Conservation (phyloP, 2,329 filamentous ascomycete species). For the Aspergillus awamori region DNA sequence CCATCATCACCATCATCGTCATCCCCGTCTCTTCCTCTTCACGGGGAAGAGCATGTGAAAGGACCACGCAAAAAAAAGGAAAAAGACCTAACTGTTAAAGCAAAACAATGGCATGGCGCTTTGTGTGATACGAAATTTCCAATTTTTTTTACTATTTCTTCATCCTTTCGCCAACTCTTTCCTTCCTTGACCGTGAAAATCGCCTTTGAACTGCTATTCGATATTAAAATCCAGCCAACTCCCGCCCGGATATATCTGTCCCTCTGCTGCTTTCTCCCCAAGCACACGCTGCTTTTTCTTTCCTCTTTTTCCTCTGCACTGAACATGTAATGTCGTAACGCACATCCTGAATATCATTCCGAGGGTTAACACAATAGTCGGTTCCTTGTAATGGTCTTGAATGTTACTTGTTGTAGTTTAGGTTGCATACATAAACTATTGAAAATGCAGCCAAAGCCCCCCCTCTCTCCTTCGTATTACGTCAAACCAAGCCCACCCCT, state of each 20-base stretch:
- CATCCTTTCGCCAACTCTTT: conserved; percentile 6
- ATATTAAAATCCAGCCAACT: neutral
- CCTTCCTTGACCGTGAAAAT: neutral
- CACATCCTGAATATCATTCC: conserved; percentile 7
- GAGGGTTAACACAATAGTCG: neutral
- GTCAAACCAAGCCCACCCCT: no score
- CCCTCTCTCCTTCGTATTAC: no score
- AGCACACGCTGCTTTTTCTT: neutral
- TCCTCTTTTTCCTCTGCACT: neutral
- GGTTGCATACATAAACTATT: no score
- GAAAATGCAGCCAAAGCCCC: no score
- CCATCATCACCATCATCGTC: conserved; percentile 13
- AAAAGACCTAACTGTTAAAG: conserved; percentile 27
- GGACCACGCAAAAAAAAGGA: conserved; percentile 21
- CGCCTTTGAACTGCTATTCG: neutral
- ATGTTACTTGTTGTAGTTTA: no score
- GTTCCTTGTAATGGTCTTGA: neutral
- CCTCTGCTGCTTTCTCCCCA: neutral
- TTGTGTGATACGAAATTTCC: conserved; percentile 29
- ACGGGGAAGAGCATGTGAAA: conserved; percentile 11
- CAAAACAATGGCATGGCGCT: conserved; percentile 33
- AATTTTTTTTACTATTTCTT: conserved; percentile 20
- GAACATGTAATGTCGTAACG: conserved; percentile 10
- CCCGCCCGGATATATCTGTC: neutral
- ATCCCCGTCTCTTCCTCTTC: conserved; percentile 18